These are phyloP conservation scores for Quillaja saponaria DNA, from an alignment of 306 rosid species.

Conservation along the genomic window DNA sequence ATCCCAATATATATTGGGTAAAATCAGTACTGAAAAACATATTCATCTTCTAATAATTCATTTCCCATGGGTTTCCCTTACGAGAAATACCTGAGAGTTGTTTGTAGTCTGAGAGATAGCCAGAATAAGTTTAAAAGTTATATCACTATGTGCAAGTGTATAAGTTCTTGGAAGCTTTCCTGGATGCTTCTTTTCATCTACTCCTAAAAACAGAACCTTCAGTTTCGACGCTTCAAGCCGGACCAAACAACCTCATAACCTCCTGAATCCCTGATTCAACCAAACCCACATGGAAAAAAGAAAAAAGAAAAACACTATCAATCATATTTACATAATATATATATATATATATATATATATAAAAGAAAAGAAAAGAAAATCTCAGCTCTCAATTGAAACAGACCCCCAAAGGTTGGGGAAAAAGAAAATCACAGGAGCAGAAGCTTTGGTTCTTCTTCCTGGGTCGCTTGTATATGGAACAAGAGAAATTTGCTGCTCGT, in stretches of 20 bases:
- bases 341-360: background rate
- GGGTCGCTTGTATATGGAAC: slow-evolving; percentile 32
- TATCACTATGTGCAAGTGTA: slow-evolving; percentile 83
- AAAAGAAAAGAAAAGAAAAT: background rate
- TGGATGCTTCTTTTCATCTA: slow-evolving; percentile 83
- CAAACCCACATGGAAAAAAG: slow-evolving; percentile 14
- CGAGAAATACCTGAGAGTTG: slow-evolving; percentile 67
- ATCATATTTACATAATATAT: background rate
- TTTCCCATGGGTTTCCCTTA: too few relatives aligned
- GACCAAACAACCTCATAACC: slow-evolving; percentile 91
- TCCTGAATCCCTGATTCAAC: slow-evolving; percentile 30
- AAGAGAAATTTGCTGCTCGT: slow-evolving; percentile 27
- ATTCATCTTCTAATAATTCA: background rate
- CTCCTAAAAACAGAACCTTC: slow-evolving; percentile 81
- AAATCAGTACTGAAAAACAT: background rate
- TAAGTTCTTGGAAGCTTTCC: slow-evolving; percentile 82
- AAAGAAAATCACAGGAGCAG: slow-evolving; percentile 54
- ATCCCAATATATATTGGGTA: too few relatives aligned
- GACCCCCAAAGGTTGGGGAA: background rate
- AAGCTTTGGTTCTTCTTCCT: slow-evolving; percentile 50
- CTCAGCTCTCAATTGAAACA: background rate
- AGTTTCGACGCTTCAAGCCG: slow-evolving; percentile 90
- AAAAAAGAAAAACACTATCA: background rate
- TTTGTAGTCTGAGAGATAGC: slow-evolving; percentile 85
- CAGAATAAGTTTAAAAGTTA: slow-evolving; percentile 78